phyloP scores from a whole-genome alignment of 257 asterid species.

The Coffea canephora region DNA sequence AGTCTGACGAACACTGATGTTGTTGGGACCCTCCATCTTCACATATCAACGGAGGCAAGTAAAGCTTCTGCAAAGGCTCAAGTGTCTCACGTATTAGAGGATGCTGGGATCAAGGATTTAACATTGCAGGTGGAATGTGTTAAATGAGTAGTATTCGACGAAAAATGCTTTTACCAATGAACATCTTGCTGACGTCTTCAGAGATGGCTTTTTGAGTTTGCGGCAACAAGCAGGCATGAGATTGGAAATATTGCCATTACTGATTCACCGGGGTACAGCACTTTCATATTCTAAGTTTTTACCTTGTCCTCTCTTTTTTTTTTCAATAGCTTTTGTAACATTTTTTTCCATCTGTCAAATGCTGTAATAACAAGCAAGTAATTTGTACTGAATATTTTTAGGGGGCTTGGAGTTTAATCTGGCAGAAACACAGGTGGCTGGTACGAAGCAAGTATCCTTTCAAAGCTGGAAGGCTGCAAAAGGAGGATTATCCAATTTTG shows the following conservation, averaged over 20 bases:
- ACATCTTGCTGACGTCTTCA: neutral
- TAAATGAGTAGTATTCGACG: constrained; percentile 24
- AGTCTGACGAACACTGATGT: constrained; percentile 77
- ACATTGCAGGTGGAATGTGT: constrained; percentile 66
- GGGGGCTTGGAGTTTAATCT: constrained; percentile 1
- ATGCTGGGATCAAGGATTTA: constrained; percentile 83
- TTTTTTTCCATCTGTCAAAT: neutral
- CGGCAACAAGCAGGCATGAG: neutral
- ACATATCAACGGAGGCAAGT: constrained; percentile 55
- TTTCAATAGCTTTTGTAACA: neutral
- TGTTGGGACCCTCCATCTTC: constrained; percentile 87
- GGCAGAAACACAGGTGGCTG: neutral
- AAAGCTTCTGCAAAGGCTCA: constrained; percentile 44
- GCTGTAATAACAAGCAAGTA: neutral
- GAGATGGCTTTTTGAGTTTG: neutral
- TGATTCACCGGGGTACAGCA: neutral
- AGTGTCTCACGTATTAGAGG: constrained; percentile 45
- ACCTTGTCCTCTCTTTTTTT: no score
- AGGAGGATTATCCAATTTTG: neutral
- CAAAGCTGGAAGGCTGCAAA: neutral
- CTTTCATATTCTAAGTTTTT: neutral
- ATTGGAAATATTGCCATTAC: neutral
- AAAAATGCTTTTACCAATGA: neutral
- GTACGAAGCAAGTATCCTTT: neutral
- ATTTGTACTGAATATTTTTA: neutral